Conservation (phyloP, 805 yeast species). For the Wickerhamiella sergipiensis region DNA sequence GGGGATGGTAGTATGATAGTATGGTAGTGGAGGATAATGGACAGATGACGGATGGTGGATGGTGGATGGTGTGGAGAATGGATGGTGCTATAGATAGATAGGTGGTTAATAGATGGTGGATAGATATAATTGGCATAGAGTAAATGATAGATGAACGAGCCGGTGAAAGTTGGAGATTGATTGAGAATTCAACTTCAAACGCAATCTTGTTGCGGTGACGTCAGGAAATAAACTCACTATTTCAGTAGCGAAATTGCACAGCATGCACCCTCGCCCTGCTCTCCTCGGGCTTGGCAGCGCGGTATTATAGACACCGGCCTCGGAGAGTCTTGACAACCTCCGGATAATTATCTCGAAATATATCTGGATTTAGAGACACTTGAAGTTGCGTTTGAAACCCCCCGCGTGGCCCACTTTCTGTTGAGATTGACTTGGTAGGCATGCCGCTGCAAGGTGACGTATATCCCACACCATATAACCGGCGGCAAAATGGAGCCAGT, state of each 20-base stretch:
- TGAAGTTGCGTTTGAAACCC: neutral
- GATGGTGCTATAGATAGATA: too few species aligned
- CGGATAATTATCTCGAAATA: neutral
- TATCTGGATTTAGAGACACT: neutral
- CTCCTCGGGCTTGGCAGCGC: neutral
- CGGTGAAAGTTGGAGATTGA: too few species aligned
- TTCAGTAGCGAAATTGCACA: neutral
- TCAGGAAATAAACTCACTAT: neutral
- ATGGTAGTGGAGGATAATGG: too few species aligned
- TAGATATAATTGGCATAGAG: too few species aligned
- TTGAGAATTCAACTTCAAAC: neutral
- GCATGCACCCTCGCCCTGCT: neutral
- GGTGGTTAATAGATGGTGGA: too few species aligned
- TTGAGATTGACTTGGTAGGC: neutral
- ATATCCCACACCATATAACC: neutral
- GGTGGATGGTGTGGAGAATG: too few species aligned
- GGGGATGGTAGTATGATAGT: too few species aligned
- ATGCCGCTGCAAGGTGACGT: neutral
- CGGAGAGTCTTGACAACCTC: neutral
- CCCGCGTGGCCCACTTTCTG: neutral
- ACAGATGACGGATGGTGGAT: too few species aligned
- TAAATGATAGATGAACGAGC: too few species aligned
- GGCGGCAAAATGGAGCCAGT: neutral
- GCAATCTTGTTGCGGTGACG: neutral
- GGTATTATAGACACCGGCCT: neutral